phyloP scores from a whole-genome alignment of 768 basidiomycete genomes.

The Pulveroboletus sp. region DNA sequence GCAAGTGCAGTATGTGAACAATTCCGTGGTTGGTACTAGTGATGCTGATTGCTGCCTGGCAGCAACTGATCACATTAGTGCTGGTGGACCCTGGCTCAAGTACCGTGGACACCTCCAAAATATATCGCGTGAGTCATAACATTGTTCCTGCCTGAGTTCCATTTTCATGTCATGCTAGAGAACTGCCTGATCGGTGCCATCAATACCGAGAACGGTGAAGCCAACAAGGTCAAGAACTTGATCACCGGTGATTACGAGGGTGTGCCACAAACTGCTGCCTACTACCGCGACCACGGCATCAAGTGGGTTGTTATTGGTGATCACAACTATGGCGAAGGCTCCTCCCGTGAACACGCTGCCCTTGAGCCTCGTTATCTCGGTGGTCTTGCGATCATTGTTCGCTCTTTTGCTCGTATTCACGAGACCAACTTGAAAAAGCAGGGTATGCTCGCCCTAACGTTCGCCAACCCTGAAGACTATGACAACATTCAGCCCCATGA shows the following conservation, averaged over 20 bases:
- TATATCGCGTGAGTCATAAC: slow-evolving; percentile 72
- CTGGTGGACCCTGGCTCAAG: slow-evolving; percentile 99
- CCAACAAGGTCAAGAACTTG: slow-evolving; percentile 94
- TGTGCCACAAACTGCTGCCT: slow-evolving; percentile 80
- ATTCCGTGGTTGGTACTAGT: background rate
- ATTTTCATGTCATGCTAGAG: slow-evolving; percentile 41
- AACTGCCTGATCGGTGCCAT: slow-evolving; percentile 98
- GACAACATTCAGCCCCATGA: slow-evolving; percentile 87
- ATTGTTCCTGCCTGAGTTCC: background rate
- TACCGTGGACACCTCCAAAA: slow-evolving; percentile 99
- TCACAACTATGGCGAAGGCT: slow-evolving; percentile 96
- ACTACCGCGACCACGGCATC: slow-evolving; percentile 85
- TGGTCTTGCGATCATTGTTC: slow-evolving; percentile 91
- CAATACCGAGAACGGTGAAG: slow-evolving; percentile 91
- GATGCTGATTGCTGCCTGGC: slow-evolving; percentile 1
- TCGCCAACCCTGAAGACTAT: slow-evolving; percentile 89
- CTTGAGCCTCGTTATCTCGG: slow-evolving; percentile 94
- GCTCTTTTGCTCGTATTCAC: slow-evolving; percentile 97
- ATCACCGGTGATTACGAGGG: slow-evolving; percentile 78
- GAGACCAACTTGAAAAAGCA: slow-evolving; percentile 99
- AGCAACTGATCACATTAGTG: slow-evolving; percentile 93
- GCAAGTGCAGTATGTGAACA: slow-evolving; percentile 87
- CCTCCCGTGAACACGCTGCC: slow-evolving; percentile 96
- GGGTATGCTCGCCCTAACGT: slow-evolving; percentile 96
- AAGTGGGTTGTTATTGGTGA: slow-evolving; percentile 98